Conservation (phyloP, 805 yeast genomes). For the Candida cerambycidarum region DNA sequence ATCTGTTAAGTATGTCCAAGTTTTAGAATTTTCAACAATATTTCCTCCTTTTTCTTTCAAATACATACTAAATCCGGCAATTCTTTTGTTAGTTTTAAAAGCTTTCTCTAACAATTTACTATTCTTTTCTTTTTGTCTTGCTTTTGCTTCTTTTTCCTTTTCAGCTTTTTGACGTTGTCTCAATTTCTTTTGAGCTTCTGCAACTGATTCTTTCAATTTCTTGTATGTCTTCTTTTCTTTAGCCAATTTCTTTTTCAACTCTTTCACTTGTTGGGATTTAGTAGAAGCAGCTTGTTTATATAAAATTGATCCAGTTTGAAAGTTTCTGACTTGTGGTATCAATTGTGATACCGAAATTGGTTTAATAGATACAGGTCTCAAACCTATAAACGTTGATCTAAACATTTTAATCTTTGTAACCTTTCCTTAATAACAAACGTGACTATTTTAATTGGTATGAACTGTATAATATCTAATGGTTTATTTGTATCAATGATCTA, state of each 20-base stretch:
- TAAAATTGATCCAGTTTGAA: background rate
- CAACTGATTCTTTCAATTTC: conserved; percentile 18
- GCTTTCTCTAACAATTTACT: conserved; percentile 12
- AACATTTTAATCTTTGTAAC: too few relatives aligned
- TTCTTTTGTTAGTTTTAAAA: conserved; percentile 11
- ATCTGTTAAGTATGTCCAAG: conserved; percentile 28
- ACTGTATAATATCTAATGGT: background rate
- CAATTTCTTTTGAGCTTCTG: conserved; percentile 18
- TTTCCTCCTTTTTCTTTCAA: conserved; percentile 11
- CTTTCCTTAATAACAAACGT: too few relatives aligned
- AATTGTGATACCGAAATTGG: background rate
- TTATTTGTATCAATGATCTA: background rate
- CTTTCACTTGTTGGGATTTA: conserved; percentile 4
- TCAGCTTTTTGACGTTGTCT: conserved; percentile 19
- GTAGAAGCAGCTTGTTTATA: background rate
- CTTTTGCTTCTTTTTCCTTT: conserved; percentile 18
- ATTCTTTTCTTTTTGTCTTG: conserved; percentile 19
- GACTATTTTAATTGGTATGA: too few relatives aligned
- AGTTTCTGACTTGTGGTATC: background rate
- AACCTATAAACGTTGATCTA: background rate
- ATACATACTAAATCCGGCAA: conserved; percentile 14
- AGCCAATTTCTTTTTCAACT: conserved; percentile 9
- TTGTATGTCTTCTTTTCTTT: conserved; percentile 18
- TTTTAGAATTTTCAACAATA: conserved; percentile 11
- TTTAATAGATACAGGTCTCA: background rate